A percentile compares a stretch with the other conserved stretches of the same genome.
Evolutionary conservation across 345 rosid genomes (phyloP).

Genomic region (Anastatica hierochuntica): DNA sequence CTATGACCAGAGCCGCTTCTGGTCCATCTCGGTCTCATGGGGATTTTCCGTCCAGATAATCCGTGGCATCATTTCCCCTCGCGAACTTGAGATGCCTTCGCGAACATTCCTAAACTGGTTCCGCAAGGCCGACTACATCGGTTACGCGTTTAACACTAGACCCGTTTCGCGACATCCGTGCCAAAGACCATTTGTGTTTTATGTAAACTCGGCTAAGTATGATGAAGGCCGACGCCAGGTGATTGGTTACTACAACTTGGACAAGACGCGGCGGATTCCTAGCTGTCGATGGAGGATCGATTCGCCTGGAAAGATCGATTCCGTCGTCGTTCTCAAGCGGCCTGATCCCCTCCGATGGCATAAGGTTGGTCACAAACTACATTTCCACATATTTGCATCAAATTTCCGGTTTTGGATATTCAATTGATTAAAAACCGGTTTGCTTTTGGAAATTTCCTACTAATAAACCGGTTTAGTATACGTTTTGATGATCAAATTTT

Average conservation of each 20-base stretch:
- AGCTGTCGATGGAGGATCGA: constrained; percentile 59
- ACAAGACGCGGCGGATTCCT: constrained; percentile 28
- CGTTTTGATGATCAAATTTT: no score
- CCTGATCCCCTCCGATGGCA: constrained; percentile 62
- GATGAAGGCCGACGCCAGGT: constrained; percentile 45
- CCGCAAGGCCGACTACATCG: constrained; percentile 58
- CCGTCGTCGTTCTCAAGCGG: constrained; percentile 51
- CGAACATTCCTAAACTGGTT: constrained; percentile 86
- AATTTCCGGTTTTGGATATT: no score
- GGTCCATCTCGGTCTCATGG: constrained; percentile 84
- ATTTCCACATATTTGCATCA: not conserved
- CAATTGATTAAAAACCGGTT: no score
- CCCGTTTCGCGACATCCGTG: constrained; percentile 75
- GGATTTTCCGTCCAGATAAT: constrained; percentile 69
- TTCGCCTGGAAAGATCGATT: constrained; percentile 45
- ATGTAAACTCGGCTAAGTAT: constrained; percentile 39
- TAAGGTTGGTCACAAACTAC: constrained; percentile 32
- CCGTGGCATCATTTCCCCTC: constrained; percentile 66
- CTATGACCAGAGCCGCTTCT: constrained; percentile 45
- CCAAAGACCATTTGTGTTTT: constrained; percentile 58
- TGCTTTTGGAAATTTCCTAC: no score
- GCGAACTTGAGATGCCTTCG: constrained; percentile 81
- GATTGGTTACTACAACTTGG: constrained; percentile 41
- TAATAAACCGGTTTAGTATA: no score
- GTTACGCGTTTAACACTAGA: constrained; percentile 73